phyloP scores from a whole-genome alignment of 2,329 filamentous ascomycete species.

The Colletotrichum abscissum region DNA sequence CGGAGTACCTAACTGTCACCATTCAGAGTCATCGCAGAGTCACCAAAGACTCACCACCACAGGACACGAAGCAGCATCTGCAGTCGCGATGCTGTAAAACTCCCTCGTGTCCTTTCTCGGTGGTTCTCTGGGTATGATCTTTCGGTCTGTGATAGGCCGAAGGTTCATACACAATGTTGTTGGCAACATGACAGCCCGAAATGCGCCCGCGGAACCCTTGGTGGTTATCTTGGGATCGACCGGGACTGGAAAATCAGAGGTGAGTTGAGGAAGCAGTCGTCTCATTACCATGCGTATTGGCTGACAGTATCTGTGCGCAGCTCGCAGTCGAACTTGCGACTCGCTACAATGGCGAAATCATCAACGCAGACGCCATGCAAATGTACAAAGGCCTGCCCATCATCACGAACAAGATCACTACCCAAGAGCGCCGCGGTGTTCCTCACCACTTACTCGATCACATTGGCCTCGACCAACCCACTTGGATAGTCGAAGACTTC shows the following conservation, averaged over 20 bases:
- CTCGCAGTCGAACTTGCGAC: constrained; percentile 89
- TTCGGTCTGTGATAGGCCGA: constrained; percentile 24
- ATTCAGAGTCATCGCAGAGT: background rate
- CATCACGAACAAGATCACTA: constrained; percentile 92
- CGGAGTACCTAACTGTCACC: background rate
- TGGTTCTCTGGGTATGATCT: constrained; percentile 23
- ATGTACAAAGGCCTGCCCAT: constrained; percentile 92
- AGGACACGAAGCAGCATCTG: constrained; percentile 15
- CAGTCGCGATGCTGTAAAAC: constrained; percentile 14
- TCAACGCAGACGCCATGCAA: constrained; percentile 99
- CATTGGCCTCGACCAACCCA: constrained; percentile 78
- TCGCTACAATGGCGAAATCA: constrained; percentile 89
- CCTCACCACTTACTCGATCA: constrained; percentile 90
- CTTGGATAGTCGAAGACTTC: constrained; percentile 87
- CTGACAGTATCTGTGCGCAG: constrained; percentile 54
- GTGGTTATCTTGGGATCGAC: constrained; percentile 90
- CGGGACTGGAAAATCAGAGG: constrained; percentile 93
- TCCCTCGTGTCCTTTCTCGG: constrained; percentile 13
- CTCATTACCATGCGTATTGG: background rate
- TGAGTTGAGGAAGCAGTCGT: constrained; percentile 51
- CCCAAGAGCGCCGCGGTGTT: constrained; percentile 79
- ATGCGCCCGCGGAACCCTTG: constrained; percentile 66
- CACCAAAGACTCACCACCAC: constrained; percentile 1
- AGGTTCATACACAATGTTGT: constrained; percentile 41
- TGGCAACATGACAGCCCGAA: constrained; percentile 36